Evolutionary conservation across 371 early-diverging fungal genomes (phyloP), one percentile per base, ranked within the genome.

Genomic region (Apophysomyces elegans): DNA sequence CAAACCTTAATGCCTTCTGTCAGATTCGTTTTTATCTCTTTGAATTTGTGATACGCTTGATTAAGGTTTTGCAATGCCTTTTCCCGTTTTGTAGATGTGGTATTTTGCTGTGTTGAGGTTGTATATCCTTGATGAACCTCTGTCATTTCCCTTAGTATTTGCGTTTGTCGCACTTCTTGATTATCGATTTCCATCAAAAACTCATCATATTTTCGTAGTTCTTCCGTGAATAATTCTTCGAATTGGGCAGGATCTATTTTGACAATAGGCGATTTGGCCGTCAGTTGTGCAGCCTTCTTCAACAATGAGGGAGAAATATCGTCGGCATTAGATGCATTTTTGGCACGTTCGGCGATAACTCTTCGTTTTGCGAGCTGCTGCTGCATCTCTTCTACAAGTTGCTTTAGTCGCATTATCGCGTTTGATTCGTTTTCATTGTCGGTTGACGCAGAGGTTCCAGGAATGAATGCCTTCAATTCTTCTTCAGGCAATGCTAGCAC

Each of bases 181-280:
- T 81, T 64, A 63, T 90, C 87, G 26, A 86, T 83, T 11, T 79
- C 73, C 65, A 88, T 81, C n/a, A 86, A 62, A 70, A 85, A 87
- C 2, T 75, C 74, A 62, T 89, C 87, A 56, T 94, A 95, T 65
- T 86, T 88, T 58, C 86, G 77, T 37, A 94, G 63, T 18, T 88
- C 82, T 58, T 89, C 84, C 18, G 78, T 81, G 78, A 94, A 93
- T 46, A 90, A 64, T 9, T 88, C 88, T 63, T 92, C 91, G 63
- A 92, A 92, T 60, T 91, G 91, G n/a, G 89, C 88, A n/a, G 90
- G 83, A 66, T 91, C 93, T 58, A 91, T 88, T 67, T 90, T 89
- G 54, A 86, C 78, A 0, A 86, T 85, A 0, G 90, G 88, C 7
- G 89, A 86, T 36, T 80, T 77, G 16, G 86, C 75, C 0, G 83